Percentiles rank a stretch among this genome's conserved stretches.
Evolutionary conservation across 345 rosid species (phyloP).

Genomic region (Eucalyptus shirleyi): DNA sequence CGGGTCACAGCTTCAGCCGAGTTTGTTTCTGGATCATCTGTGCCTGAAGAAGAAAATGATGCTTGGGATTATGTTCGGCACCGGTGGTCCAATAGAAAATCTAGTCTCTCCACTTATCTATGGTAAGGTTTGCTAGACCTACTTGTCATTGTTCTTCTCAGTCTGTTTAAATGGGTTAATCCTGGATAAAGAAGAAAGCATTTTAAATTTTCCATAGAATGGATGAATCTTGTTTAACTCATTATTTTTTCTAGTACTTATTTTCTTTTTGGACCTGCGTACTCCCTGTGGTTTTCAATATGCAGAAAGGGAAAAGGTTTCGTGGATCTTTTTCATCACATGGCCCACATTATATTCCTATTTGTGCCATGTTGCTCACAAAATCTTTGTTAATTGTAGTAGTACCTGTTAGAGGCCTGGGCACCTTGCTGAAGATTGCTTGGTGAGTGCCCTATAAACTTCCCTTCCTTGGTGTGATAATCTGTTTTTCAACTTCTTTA

Average conservation of each 20-base stretch:
- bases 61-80: conserved; percentile 37
- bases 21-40: neutral
- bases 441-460: neutral
- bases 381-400: conserved; percentile 6
- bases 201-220: neutral
- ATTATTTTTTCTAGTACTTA: neutral
- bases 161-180: neutral
- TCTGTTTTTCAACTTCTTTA: neutral
- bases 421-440: conserved; percentile 63
- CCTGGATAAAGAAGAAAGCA: neutral
- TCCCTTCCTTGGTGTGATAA: neutral
- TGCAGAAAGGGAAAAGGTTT: neutral
- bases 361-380: neutral
- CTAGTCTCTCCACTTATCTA: conserved; percentile 48
- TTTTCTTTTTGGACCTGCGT: neutral
- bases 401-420: conserved; percentile 61
- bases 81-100: conserved; percentile 34
- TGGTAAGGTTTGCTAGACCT: conserved; percentile 15
- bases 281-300: neutral
- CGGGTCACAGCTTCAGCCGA: conserved; percentile 2
- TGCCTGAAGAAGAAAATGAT: conserved; percentile 20
- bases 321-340: neutral
- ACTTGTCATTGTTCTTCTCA: neutral
- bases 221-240: neutral
- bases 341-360: neutral